Base-by-base conservation (phyloP, 805 yeast genomes). In the Metschnikowia orientalis region DNA sequence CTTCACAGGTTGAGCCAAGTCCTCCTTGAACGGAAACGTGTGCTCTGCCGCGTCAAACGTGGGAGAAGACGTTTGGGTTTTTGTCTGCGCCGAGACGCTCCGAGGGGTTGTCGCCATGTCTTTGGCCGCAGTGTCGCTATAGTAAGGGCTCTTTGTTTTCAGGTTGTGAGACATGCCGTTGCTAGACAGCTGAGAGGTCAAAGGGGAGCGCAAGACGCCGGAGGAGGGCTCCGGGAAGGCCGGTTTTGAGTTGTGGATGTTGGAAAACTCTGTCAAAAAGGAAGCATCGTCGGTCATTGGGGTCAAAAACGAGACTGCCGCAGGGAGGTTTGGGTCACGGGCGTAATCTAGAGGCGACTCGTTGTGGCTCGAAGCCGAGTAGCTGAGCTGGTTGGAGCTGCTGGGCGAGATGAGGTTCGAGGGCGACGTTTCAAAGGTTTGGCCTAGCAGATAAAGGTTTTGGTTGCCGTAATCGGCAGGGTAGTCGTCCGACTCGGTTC, bases 271-370 rank as follows among this genome's bases (percentile, higher is more conserved):
- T 15, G 20, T 29, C 26, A 29, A 29, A 26, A 29, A 29, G 5
- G 32, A 22, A 10, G 32, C 32, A 10, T 29, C 32, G 11, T 29
- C 32, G 4, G 32, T 29, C 32, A 29, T 29, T 23, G 19, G 13
- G 6, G 30, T 18, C 8, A 27, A 16, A 16, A n/a, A 5, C 10
- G 13, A 16, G 7, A 9, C 11, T 23, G 26, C 5, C 21, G 11
- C 10, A n/a, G 21, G 21, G 4, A 7, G 21, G 14, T 26, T 10
- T n/a, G 11, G 26, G 8, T 16, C 23, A 12, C 26, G 11, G 6
- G 21, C 12, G 32, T 13, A 19, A 4, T 19, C 19, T 15, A 15
- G 19, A 12, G 32, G 10, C 4, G 25, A 21, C 26, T 11, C 32
- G 11, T 21, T 29, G n/a, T n/a, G n/a, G n/a, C n/a, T n/a, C n/a